These are phyloP conservation scores for Arabidopsis thaliana DNA, from an alignment of 345 rosid species.

Conservation along the genomic window TAIR10.1 NC_003071.7:11565001-11565500, in stretches of 20 bases:
- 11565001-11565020: no score
- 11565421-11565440: background rate
- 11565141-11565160: no score
- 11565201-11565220: background rate
- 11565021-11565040: no score
- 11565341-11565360: slow-evolving; percentile 24
- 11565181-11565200: background rate
- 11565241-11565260: background rate
- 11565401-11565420: background rate
- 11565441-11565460: background rate
- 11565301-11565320: slow-evolving; percentile 34
- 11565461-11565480: slow-evolving; percentile 10
- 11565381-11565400: background rate
- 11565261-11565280: background rate
- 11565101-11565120: no score
- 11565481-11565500: background rate
- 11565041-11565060: no score
- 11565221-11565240: no score
- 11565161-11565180: background rate
- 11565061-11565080: no score
- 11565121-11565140: no score
- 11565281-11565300: slow-evolving; percentile 35
- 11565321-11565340: background rate
- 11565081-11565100: no score
- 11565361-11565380: slow-evolving; percentile 40